Evolutionary conservation across 2,329 filamentous ascomycete species (phyloP), one percentile per base, ranked within the genome.

Genomic region (Fusarium euwallaceae): DNA sequence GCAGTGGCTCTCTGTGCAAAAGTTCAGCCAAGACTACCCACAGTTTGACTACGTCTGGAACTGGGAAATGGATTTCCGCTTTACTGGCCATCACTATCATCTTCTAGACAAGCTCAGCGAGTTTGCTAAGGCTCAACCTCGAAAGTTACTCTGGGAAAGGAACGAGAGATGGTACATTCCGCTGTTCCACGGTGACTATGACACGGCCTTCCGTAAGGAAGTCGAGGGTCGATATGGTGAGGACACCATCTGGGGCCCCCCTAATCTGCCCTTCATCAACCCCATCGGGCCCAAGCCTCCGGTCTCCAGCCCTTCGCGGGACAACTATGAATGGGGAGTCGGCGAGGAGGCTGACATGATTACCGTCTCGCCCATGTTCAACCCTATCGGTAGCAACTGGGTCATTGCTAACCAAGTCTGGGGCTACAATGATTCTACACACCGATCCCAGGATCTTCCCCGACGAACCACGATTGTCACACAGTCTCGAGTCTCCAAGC

Each of bases 1-100:
- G 34, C 92, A 94, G 78, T 94, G 92, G 86, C 87, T 94, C 75
- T 92, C 92, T 7, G 87, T 95, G 3, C 93, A 95, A 80, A 92
- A 92, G 82, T 95, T 95, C 79, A 90, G 90, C 68, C 88, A 93
- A 78, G 92, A 93, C 60, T 92, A 95, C 77, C 93, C 93, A 0
- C 91, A 96, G 77, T 97, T 94, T 74, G 93, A 95, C 76, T 95
- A 90, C 77, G 88, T 95, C 76, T 97, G 94, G 93, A 95, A 96
- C 81, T 95, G 93, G 94, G 94, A 97, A 80, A 93, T 95, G 83
- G 94, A 97, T 79, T 91, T 92, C 36, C 89, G 94, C 58, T 93
- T 93, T 79, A 94, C 92, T 0, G 94, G 94, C 10, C 93, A 97
- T 73, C 92, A 95, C 83, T 95, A 96, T 82, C 92, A 96, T 76